Evolutionary conservation across 495 filamentous ascomycete genomes (phyloP), one percentile per base, ranked within the genome.

Genomic region (Pseudoneurospora amorphoporcata): DNA sequence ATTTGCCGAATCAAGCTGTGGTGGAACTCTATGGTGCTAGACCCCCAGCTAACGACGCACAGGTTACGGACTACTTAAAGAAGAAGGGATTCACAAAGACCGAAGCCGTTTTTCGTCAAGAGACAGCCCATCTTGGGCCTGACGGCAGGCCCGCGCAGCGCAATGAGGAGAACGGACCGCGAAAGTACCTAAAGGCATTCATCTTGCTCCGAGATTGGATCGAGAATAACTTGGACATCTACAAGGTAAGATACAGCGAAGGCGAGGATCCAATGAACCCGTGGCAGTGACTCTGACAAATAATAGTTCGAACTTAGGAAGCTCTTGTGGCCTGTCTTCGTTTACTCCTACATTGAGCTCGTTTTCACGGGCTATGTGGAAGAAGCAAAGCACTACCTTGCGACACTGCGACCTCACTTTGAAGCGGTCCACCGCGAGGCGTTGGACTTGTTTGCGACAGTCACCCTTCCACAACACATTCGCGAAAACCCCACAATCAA

Each of bases 61-160:
- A 96, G 94, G 94, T 99, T 40, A 95, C 97, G 29, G 95, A 99
- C 76, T 99, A 99, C 80, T 84, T 99, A 14, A 88, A 91, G 68
- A 99, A 99, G 82, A 98, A 98, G 77, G 95, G 95, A 2, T 99
- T 98, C 80, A 92, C 87, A 68, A 89, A 91, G 32, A 98, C 95
- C 1, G 95, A 99, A 78, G 92, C 95, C 16, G 94, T 94, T 84
- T 91, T 99, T 61, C 90, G 96, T 16, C 90, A 92, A 80, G 95
- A 99, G 77, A 96, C 94, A 8, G 73, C 80, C 3, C 87, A 91
- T 73, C 86, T 92, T 65, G 92, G 94, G 72, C 88, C 89, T 47
- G 91, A 95, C 75, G 93, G 92, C 39, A 84, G 88, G 58, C 91
- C 92, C 8, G 85, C 94, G n/a, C 84, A 83, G 4, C 82, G 83